Evolutionary conservation across 2,329 filamentous ascomycete genomes (phyloP), one percentile per base, ranked within the genome.

Genomic region (Coniochaeta pulveracea): DNA sequence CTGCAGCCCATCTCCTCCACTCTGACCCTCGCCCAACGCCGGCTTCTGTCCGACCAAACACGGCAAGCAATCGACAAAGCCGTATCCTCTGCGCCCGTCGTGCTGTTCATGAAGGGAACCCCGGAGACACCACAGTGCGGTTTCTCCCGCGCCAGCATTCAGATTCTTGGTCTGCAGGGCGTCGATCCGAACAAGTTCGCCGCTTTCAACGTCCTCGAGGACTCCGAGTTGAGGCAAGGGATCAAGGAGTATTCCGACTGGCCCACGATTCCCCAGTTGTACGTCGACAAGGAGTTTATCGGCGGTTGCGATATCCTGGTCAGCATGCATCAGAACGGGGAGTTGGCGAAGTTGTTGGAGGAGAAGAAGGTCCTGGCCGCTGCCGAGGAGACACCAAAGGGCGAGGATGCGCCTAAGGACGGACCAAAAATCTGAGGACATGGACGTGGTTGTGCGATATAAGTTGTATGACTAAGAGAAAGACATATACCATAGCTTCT

Each of bases 171-270:
- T 37, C 61, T 95, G 49, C 89, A 98, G 63, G 91, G 91, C 43
- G 86, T 98, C 40, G 84, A 96, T 61, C 91, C 91, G 11, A 70
- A 72, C 43, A 96, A 96, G 64, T 98, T 98, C 55, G 84, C 86
- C n/a, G 89, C 91, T 6, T 95, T 94, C 61, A 96, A 98, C 60
- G 91, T 98, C 24, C 61, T 98, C 36, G 91, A 96, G 61, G 88
- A 96, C 56, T 60, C 80, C 4, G 88, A 93, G 54, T 60, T 98
- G 52, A 76, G 91, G 47, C 65, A 78, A 88, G 89, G 91, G 34
- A 94, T 98, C 64, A 98, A 98, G 64, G 89, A 98, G 61, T 98
- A 91, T 67, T 94, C 88, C 2, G 91, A 96, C 55, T 98, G 91
- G 91, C 91, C 91, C 10, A 98, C 91, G 14, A 96, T 98, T 54